Evolutionary conservation across 805 yeast species (phyloP).

Genomic region (Starmerella ratchasimensis): DNA sequence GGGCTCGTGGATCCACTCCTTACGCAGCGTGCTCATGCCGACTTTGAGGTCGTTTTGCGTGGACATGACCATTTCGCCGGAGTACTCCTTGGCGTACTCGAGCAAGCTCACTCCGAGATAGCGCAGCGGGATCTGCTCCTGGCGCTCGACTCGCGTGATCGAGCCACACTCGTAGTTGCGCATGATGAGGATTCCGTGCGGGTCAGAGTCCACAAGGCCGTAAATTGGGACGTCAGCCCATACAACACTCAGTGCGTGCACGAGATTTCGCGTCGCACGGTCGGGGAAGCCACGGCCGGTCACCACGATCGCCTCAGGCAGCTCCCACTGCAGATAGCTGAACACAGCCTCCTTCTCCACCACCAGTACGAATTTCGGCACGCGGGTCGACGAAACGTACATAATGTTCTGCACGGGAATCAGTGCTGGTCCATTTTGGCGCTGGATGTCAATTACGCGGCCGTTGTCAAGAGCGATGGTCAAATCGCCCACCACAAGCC

Average conservation of each 20-base stretch:
- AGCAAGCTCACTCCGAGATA: slow-evolving; percentile 33
- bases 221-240: slow-evolving; percentile 30
- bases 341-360: slow-evolving; percentile 41
- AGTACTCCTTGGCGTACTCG: slow-evolving; percentile 28
- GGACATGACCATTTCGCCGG: slow-evolving; percentile 23
- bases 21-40: slow-evolving; percentile 25
- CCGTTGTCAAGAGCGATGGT: slow-evolving; percentile 13
- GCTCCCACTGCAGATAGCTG: slow-evolving; percentile 22
- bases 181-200: slow-evolving; percentile 46
- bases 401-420: slow-evolving; percentile 28
- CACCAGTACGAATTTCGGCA: slow-evolving; percentile 29
- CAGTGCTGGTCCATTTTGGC: slow-evolving; percentile 20
- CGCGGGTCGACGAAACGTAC: slow-evolving; percentile 14
- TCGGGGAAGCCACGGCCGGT: slow-evolving; percentile 65
- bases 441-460: slow-evolving; percentile 10
- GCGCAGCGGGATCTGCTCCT: slow-evolving; percentile 10
- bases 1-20: slow-evolving; percentile 19
- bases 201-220: slow-evolving; percentile 50
- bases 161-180: slow-evolving; percentile 26
- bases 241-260: slow-evolving; percentile 23
- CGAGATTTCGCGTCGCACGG: slow-evolving; percentile 34
- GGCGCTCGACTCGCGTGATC: slow-evolving; percentile 9
- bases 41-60: slow-evolving; percentile 25
- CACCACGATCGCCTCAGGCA: slow-evolving; percentile 27
- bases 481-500: slow-evolving; percentile 35